Evolutionary conservation across 257 asterid species (phyloP).

Genomic region (Gentiana dahurica): DNA sequence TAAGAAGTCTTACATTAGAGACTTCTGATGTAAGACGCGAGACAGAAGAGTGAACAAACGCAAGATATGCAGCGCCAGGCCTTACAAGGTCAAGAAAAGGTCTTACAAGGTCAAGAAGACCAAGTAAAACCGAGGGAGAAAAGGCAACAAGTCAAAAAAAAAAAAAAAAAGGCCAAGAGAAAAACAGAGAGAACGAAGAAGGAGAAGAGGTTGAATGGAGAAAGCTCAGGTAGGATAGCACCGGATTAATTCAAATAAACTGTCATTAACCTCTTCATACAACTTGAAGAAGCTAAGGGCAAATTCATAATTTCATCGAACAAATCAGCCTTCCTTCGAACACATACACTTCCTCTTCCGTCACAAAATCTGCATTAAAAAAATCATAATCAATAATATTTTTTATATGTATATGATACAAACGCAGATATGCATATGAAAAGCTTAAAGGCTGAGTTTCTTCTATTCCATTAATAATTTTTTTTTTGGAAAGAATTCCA

Average conservation of each 20-base stretch:
- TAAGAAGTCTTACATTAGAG: conserved; percentile 15
- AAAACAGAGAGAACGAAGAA: background rate
- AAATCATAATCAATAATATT: background rate
- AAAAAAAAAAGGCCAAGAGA: background rate
- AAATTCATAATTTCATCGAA: conserved; percentile 4
- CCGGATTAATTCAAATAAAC: conserved; percentile 24
- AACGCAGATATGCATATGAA: background rate
- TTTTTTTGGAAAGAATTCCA: too few relatives aligned
- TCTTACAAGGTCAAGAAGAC: conserved; percentile 73
- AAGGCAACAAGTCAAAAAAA: conserved; percentile 62
- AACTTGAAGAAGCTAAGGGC: background rate
- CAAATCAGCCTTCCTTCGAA: conserved; percentile 15
- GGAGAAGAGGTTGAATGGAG: background rate
- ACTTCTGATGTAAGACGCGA: conserved; percentile 10
- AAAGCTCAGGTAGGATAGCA: conserved; percentile 93
- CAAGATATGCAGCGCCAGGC: conserved; percentile 17
- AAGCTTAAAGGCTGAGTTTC: background rate
- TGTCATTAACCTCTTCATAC: conserved; percentile 2
- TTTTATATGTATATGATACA: too few relatives aligned
- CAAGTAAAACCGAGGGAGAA: conserved; percentile 8
- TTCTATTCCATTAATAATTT: too few relatives aligned
- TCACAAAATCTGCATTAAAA: conserved; percentile 26
- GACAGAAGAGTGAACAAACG: conserved; percentile 1
- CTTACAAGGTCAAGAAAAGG: conserved; percentile 99
- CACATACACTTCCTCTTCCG: conserved; percentile 12